Base-by-base conservation (phyloP, 2,329 filamentous ascomycete species). In the Penicillium occitanis region DNA sequence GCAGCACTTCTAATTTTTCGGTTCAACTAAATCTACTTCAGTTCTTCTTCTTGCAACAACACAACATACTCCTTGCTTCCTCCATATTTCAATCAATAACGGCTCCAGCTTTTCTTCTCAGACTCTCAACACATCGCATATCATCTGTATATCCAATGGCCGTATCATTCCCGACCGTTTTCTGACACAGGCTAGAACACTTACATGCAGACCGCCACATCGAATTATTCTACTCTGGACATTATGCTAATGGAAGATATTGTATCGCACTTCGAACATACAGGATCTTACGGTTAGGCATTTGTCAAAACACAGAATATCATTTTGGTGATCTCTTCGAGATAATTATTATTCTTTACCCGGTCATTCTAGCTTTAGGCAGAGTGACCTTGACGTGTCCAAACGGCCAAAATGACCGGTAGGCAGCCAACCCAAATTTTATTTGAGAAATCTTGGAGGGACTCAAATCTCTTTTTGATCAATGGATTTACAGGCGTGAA, bases 231-330 rank as follows among this genome's bases (percentile, higher is more conserved):
- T 53, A 63, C 22, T 19, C 42, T 4, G n/a, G 40, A 58, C 28
- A 40, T 48, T 28, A 64, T 64, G 62, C 22, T 50, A 28, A 48
- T 40, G 37, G 28, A 35, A 58, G 42, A 30, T 19, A 58, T 28
- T 10, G 30, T 46, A 5, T 58, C 40, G n/a, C 11, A 33, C 19
- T 64, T 28, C 17, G 37, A 48, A 58, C 30, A 58, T 19, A 28
- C 5, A 58, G 51, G 25, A 40, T 46, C 62, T 17, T 64, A 62
- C 69, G 66, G 55, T 60, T 70, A 14, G 59, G 6, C 3, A 11
- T 14, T 7, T 5, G 1, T 3, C n/a, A 22, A 10, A 46, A 46
- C 3, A 14, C 10, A n/a, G 14, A 2, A 19, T 46, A 28, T 46
- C 10, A 2, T 57, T 14, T 11, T 57, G 19, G 53, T 40, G 30